Base-by-base conservation (phyloP, 352 stramenopile genomes). In the Halophytophthora batemanensis region DNA sequence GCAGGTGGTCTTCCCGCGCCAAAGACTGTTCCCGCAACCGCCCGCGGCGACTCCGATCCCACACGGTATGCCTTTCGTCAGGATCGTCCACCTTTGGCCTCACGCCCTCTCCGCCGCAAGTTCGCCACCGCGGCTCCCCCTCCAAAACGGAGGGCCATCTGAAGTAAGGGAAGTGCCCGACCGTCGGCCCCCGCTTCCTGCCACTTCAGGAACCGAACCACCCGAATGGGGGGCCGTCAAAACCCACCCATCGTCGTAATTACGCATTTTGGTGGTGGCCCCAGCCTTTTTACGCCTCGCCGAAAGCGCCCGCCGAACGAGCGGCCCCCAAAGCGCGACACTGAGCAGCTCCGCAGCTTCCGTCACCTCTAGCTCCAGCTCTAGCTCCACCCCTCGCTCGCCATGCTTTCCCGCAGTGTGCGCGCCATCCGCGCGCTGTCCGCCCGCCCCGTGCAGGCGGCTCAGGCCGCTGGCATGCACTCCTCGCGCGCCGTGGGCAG, bases 401-500 rank as follows among this genome's bases (percentile, higher is more conserved):
- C 43, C 56, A 90, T 90, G 78, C 66, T 90, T 23, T 73, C 76
- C 53, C 75, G 75, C 47, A 77, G 48, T 61, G 64, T 87, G 52
- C 79, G 79, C 39, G 65, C 67, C 53, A 46, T 86, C 44, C 46
- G 61, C 41, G 60, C 59, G 73, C 73, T 47, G 61, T 42, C 39
- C 47, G 47, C 44, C 31, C 61, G 25, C 66, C 58, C 43, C 28
- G 50, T 13, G 21, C 28, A 12, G 36, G 35, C 25, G 17, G 49
- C 31, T 48, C 52, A 1, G 36, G 39, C 45, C 14, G 37, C 45
- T 28, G 50, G 59, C 28, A 70, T 87, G 53, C 79, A 86, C 61
- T 80, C 74, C 6, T 86, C 79, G 21, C 53, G 58, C 18, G 53
- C 64, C 59, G 63, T 50, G 15, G 35, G 61, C 45, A 77, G 71